Conservation (phyloP, 306 rosid species). For the Crotalaria pallida region DNA sequence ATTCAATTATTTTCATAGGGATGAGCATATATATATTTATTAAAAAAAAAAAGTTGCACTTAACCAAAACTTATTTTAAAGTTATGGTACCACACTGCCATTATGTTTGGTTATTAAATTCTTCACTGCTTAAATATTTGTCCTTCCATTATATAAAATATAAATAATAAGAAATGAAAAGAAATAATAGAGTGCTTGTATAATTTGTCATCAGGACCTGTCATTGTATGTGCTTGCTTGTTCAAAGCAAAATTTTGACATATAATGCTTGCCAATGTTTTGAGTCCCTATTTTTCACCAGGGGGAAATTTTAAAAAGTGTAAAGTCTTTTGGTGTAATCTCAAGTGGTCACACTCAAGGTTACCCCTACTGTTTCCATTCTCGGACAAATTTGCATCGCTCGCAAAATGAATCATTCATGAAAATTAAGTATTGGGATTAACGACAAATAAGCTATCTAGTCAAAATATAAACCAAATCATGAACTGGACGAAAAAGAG, state of each 20-base stretch:
- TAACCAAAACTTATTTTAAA: too few relatives aligned
- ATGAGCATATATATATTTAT: too few relatives aligned
- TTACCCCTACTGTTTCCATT: background rate
- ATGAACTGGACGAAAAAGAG: constrained; percentile 4
- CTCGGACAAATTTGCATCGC: background rate
- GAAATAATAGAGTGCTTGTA: background rate
- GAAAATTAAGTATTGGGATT: background rate
- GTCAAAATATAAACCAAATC: constrained; percentile 13
- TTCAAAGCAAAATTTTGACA: background rate
- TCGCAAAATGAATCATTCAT: background rate
- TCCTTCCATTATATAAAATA: too few relatives aligned
- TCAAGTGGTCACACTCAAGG: background rate
- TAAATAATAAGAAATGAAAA: background rate
- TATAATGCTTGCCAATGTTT: background rate
- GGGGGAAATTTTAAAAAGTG: background rate
- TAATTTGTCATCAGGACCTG: background rate
- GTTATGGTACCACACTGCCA: too few relatives aligned
- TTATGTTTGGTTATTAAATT: too few relatives aligned
- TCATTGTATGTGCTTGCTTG: background rate
- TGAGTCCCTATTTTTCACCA: background rate
- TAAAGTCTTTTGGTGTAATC: background rate
- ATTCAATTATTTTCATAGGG: too few relatives aligned
- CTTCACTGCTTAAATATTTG: too few relatives aligned
- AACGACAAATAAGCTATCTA: constrained; percentile 16
- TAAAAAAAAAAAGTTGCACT: too few relatives aligned